A percentile compares a stretch with the other conserved stretches of the same genome.
Evolutionary conservation across 441 rosid genomes (phyloP).

Genomic region (Euphorbia corollata): DNA sequence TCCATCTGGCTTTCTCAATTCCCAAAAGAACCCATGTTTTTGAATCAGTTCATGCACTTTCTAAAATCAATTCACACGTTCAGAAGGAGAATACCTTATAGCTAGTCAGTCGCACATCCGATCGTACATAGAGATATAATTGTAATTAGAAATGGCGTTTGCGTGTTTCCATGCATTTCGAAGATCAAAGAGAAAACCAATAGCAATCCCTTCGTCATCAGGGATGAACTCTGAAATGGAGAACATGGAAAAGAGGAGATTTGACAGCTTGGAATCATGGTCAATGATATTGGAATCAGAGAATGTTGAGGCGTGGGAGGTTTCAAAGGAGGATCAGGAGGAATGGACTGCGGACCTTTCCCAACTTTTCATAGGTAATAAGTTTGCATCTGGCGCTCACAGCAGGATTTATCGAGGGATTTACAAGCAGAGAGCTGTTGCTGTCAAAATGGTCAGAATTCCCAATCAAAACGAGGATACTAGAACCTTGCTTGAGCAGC

Average conservation of each 20-base stretch:
- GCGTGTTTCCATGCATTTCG: slow-evolving; percentile 69
- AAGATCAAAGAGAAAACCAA: slow-evolving; percentile 42
- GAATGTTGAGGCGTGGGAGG: slow-evolving; percentile 90
- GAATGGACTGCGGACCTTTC: slow-evolving; percentile 97
- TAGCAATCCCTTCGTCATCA: slow-evolving; percentile 49
- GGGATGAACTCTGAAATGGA: slow-evolving; percentile 46
- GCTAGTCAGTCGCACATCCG: slow-evolving; percentile 5
- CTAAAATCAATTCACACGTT: slow-evolving; percentile 84
- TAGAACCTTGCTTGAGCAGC: slow-evolving; percentile 65
- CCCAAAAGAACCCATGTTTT: slow-evolving; percentile 54
- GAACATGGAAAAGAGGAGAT: slow-evolving; percentile 80
- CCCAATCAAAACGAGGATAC: slow-evolving; percentile 85
- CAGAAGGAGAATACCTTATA: slow-evolving; percentile 59
- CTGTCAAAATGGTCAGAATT: slow-evolving; percentile 92
- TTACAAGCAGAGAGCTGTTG: slow-evolving; percentile 94
- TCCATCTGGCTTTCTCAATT: slow-evolving; percentile 28
- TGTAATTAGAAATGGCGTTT: slow-evolving; percentile 37
- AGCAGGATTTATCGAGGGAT: slow-evolving; percentile 89
- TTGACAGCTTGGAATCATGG: slow-evolving; percentile 95
- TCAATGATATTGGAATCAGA: slow-evolving; percentile 92
- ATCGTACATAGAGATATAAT: not conserved
- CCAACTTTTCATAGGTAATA: slow-evolving; percentile 86
- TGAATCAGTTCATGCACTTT: slow-evolving; percentile 94
- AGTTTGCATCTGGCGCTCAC: slow-evolving; percentile 93
- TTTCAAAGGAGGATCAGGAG: slow-evolving; percentile 68